Percentiles rank a stretch among this genome's conserved stretches.
phyloP scores from a whole-genome alignment of 1,139 yeast species.

The Candida pseudoviswanathii region DNA sequence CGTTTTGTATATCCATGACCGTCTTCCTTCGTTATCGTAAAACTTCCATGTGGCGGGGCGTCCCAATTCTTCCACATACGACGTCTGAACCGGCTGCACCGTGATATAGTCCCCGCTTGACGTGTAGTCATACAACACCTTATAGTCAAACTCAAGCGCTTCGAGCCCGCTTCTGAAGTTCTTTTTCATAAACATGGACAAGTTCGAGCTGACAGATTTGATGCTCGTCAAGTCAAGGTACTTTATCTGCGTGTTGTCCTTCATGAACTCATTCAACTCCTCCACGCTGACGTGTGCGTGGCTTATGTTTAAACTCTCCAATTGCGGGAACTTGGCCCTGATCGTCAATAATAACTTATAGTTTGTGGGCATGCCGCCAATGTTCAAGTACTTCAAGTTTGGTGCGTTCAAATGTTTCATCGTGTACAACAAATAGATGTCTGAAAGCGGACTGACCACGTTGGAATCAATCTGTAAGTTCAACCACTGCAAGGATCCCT shows the following conservation, averaged over 20 bases:
- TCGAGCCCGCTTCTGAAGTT: constrained; percentile 29
- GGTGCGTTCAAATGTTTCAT: constrained; percentile 56
- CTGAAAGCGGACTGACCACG: constrained; percentile 63
- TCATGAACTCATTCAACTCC: constrained; percentile 51
- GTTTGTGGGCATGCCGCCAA: constrained; percentile 76
- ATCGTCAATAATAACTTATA: constrained; percentile 56
- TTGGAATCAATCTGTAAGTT: constrained; percentile 74
- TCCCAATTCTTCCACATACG: constrained; percentile 25
- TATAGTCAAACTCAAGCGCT: constrained; percentile 47
- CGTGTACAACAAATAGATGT: constrained; percentile 59
- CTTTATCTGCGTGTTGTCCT: constrained; percentile 25
- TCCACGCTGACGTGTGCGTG: constrained; percentile 55
- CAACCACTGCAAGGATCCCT: constrained; percentile 67
- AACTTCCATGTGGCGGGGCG: constrained; percentile 52
- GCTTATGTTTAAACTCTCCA: constrained; percentile 66
- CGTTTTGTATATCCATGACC: constrained; percentile 76
- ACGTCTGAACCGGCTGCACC: constrained; percentile 31
- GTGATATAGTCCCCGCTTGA: constrained; percentile 37
- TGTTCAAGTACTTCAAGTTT: constrained; percentile 57
- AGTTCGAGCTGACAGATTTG: constrained; percentile 26
- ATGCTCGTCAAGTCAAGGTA: constrained; percentile 46
- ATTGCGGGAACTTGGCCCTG: constrained; percentile 51
- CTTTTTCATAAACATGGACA: constrained; percentile 27
- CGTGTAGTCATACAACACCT: constrained; percentile 41
- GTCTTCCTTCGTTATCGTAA: constrained; percentile 66